Base-by-base conservation (phyloP, 345 rosid species). In the Arabidopsis arenosa region DNA sequence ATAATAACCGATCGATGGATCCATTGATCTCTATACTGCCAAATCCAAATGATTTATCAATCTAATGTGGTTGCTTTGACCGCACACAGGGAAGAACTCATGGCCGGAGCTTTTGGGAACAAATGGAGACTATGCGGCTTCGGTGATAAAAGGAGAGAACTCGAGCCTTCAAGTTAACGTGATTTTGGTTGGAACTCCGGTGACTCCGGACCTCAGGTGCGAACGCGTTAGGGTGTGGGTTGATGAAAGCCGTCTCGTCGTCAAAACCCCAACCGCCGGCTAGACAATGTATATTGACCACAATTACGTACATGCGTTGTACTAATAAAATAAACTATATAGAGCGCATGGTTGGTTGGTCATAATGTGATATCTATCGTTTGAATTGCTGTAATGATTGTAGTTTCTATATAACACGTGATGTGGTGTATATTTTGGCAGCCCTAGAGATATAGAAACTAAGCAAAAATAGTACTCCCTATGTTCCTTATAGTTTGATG, bases 91-190 rank as follows among this genome's bases (percentile, higher is more conserved):
- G 11, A 79, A 82, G 76, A 33, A 12, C 35, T 40, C 79, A 51
- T 82, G 85, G 85, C 85, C 85, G 6, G 83, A 82, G 66, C 81
- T 82, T 35, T n/a, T 76, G 17, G 83, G 81, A 56, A 59, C 51
- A 37, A 68, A 58, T 35, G 81, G 83, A 23, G 68, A 80, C 23
- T 59, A 12, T 32, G 85, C 85, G 4, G 75, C 67, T 17, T n/a
- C 72, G 10, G 65, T 64, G 32, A 74, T 77, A 9, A 55, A 71
- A 56, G 59, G 52, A n/a, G 81, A 83, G 72, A 83, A 80, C 35
- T 9, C 40, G 15, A 30, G 6, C 5, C 47, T 75, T 1, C 7
- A 64, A 11, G 81, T 74, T 4, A 17, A 41, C 13, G 79, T 83
- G 57, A 7, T 84, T 70, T 13, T 26, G 60, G 80, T 68, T 36